Percentiles rank a stretch among this genome's conserved stretches.
Evolutionary conservation across 2,329 filamentous ascomycete species (phyloP).

Genomic region (Phaeosphaeria sp.): DNA sequence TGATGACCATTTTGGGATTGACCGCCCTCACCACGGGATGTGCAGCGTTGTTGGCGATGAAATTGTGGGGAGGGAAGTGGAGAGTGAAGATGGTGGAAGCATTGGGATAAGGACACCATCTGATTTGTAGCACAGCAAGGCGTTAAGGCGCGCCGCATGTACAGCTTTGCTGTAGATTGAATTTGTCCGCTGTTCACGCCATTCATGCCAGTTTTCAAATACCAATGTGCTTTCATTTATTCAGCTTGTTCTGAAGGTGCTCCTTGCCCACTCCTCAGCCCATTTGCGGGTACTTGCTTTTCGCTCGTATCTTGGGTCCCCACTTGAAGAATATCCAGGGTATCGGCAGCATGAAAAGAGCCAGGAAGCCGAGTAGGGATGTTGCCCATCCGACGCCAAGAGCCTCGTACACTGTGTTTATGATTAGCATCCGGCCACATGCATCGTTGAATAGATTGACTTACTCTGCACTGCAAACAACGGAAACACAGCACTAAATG

Average conservation of each 20-base stretch:
- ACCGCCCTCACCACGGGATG: slow-evolving; percentile 53
- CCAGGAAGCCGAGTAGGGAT: slow-evolving; percentile 49
- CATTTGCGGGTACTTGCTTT: slow-evolving; percentile 28
- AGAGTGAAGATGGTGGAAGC: slow-evolving; percentile 64
- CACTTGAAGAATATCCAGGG: slow-evolving; percentile 37
- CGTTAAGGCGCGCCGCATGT: background rate
- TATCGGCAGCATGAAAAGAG: slow-evolving; percentile 41
- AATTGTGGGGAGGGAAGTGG: slow-evolving; percentile 68
- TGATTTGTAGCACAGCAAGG: background rate
- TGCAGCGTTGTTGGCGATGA: slow-evolving; percentile 66
- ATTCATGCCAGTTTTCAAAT: too few species aligned
- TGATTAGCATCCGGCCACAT: slow-evolving; percentile 1
- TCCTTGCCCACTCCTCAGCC: too few species aligned
- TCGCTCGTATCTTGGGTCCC: slow-evolving; percentile 29
- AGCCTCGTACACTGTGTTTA: slow-evolving; percentile 33
- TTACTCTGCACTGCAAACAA: slow-evolving; percentile 48
- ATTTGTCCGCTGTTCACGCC: background rate
- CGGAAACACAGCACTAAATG: slow-evolving; percentile 44
- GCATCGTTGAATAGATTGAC: background rate
- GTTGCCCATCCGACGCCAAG: slow-evolving; percentile 50
- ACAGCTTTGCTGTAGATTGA: background rate
- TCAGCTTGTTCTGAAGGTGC: too few species aligned
- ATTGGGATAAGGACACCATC: slow-evolving; percentile 16
- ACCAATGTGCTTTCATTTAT: too few species aligned
- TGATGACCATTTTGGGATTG: slow-evolving; percentile 53